Base-by-base conservation (phyloP, 176 grass and related monocot species). In the Poa pratensis region DNA sequence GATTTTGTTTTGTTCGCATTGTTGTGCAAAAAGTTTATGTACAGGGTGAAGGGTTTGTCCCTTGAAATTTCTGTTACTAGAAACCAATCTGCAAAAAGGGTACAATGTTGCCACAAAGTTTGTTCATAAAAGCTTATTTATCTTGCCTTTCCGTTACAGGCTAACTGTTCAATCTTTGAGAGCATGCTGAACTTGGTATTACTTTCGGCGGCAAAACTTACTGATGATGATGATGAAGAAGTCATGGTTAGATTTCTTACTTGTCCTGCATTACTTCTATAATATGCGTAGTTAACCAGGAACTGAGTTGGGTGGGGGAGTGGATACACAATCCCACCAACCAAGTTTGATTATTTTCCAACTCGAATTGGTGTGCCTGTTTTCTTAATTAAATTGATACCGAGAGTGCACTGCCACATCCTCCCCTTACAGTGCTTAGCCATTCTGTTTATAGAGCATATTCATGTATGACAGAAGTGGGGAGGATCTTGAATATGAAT, bases 141-240 rank as follows among this genome's bases (percentile, higher is more conserved):
- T 84, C 67, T 66, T 60, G 27, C 73, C 15, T 74, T 88, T 75
- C 76, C 85, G 60, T 27, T 69, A 58, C 84, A 93, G 95, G 89
- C 84, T 64, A 91, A 91, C 51, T 90, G 45, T 74, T 73, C 79
- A 30, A 83, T 77, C 77, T 95, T 97, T 84, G 86, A 89, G 82
- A 73, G 59, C 79, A 75, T 88, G 66, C 72, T 94, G 79, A 89
- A 85, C 50, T 84, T 97, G 80, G 78, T 76, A 42, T 74, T 90
- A 62, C 65, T 91, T 82, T 86, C 52, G 23, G 86, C 30, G 7
- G 34, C 72, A 80, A 50, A 60, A 43, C 59, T 45, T 81, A 52
- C 23, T 69, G 90, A 87, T 79, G 78, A 57, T 76, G 82, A 82
- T 81, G 83, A 57, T 67, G 82, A 71, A 74, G 87, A 82, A 88